Conservation (phyloP, 2,329 filamentous ascomycete species). For the Fusarium duplospermum region DNA sequence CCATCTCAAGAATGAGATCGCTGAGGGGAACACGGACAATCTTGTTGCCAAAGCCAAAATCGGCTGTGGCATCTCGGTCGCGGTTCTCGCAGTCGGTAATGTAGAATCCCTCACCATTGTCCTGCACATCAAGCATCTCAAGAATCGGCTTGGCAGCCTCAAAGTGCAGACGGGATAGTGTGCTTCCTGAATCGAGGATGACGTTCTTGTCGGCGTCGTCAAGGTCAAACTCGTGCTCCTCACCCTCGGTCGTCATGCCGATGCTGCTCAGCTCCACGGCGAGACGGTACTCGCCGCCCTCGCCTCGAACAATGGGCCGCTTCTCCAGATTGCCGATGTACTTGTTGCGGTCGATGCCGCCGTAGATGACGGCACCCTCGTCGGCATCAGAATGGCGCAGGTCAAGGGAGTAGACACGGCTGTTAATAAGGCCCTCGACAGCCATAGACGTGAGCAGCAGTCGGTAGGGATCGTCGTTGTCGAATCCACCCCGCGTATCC, state of each 20-base stretch:
- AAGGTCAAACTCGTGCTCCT: constrained; percentile 42
- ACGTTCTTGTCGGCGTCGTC: constrained; percentile 51
- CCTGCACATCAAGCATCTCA: constrained; percentile 54
- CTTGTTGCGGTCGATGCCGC: constrained; percentile 64
- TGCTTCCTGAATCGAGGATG: constrained; percentile 66
- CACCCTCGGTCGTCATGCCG: constrained; percentile 45
- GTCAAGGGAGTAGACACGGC: constrained; percentile 63
- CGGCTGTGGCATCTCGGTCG: constrained; percentile 53
- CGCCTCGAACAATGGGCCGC: constrained; percentile 56
- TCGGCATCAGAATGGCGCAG: constrained; percentile 57
- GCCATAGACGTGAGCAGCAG: constrained; percentile 64
- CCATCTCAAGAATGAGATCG: constrained; percentile 63
- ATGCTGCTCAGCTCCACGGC: constrained; percentile 48
- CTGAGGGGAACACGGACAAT: constrained; percentile 56
- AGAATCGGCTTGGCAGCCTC: constrained; percentile 57
- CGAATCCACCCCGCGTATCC: constrained; percentile 54
- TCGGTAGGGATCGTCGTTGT: constrained; percentile 57
- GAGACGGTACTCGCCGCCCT: constrained; percentile 51
- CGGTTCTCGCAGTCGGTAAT: constrained; percentile 56
- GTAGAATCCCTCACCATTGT: constrained; percentile 58
- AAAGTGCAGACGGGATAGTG: constrained; percentile 59
- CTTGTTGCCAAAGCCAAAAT: constrained; percentile 60
- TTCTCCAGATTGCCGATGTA: constrained; percentile 59
- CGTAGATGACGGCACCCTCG: constrained; percentile 64
- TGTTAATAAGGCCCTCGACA: constrained; percentile 59